Evolutionary conservation across 2,329 filamentous ascomycete genomes (phyloP).

Genomic region (Alternaria longipes): DNA sequence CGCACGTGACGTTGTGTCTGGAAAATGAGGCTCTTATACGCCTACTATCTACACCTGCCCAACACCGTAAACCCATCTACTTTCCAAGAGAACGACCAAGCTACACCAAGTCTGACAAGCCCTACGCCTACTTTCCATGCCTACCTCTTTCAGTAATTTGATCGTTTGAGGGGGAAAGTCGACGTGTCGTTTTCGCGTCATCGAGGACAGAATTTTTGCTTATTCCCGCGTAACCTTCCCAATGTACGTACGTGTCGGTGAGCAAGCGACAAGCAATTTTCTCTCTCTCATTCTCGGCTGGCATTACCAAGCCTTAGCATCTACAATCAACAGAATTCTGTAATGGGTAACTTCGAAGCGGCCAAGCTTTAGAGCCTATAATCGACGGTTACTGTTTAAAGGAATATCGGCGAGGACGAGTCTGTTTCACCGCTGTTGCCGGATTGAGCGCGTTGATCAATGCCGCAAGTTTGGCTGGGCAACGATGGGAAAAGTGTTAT

Average conservation of each 20-base stretch:
- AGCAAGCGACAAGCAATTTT: not conserved
- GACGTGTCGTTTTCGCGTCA: constrained; percentile 4
- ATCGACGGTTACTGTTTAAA: constrained; percentile 16
- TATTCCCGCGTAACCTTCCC: constrained; percentile 7
- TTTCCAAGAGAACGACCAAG: not conserved
- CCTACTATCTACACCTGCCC: constrained; percentile 21
- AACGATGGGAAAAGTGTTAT: constrained; percentile 3
- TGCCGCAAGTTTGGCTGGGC: not conserved
- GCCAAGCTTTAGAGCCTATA: constrained; percentile 15
- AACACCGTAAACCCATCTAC: constrained; percentile 6
- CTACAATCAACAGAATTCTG: constrained; percentile 12
- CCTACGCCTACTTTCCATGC: constrained; percentile 16
- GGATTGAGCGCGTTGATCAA: not conserved
- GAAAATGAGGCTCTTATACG: constrained; percentile 16
- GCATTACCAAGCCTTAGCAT: constrained; percentile 14
- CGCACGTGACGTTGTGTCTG: not conserved
- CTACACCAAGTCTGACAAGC: constrained; percentile 17
- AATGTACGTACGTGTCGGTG: not conserved
- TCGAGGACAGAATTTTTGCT: not conserved
- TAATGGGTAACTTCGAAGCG: constrained; percentile 3
- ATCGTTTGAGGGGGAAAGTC: not conserved
- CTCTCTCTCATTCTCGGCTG: not conserved
- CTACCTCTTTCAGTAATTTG: constrained; percentile 8
- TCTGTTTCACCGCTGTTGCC: constrained; percentile 4
- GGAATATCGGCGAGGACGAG: constrained; percentile 4